Percentiles rank a stretch among this genome's conserved stretches.
Conservation (phyloP, 805 yeast species). For the Candida xiaguanensis region DNA sequence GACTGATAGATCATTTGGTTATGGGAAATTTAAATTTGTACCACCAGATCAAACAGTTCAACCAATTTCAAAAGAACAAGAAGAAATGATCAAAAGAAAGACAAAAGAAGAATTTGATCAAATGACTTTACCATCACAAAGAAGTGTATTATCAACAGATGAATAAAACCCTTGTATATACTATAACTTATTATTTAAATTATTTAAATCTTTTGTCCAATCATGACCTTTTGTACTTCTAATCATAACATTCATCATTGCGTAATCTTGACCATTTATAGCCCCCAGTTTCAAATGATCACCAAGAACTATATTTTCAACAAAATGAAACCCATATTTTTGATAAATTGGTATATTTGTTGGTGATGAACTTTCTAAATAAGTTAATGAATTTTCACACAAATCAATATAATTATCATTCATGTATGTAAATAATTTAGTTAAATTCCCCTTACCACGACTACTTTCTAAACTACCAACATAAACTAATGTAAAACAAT, state of each 20-base stretch:
- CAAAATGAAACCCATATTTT: slow-evolving; percentile 47
- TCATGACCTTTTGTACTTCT: slow-evolving; percentile 33
- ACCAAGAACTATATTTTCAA: slow-evolving; percentile 47
- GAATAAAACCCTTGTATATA: slow-evolving; percentile 21
- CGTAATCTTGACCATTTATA: slow-evolving; percentile 36
- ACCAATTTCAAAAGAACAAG: slow-evolving; percentile 66
- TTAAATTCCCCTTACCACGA: slow-evolving; percentile 55
- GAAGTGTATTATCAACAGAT: slow-evolving; percentile 40
- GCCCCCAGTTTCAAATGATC: slow-evolving; percentile 17
- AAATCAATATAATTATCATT: slow-evolving; percentile 44
- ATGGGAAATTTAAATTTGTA: slow-evolving; percentile 82
- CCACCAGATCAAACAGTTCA: slow-evolving; percentile 77
- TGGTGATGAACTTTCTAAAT: slow-evolving; percentile 48
- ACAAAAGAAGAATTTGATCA: slow-evolving; percentile 54
- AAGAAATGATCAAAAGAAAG: slow-evolving; percentile 45
- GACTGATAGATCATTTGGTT: slow-evolving; percentile 89
- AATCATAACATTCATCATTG: slow-evolving; percentile 44
- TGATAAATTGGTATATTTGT: slow-evolving; percentile 51
- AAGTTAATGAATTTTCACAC: slow-evolving; percentile 33
- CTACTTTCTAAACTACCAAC: slow-evolving; percentile 42
- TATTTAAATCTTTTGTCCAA: slow-evolving; percentile 24
- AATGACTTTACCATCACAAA: slow-evolving; percentile 57
- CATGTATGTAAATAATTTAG: slow-evolving; percentile 48
- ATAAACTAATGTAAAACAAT: slow-evolving; percentile 42
- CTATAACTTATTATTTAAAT: slow-evolving; percentile 1